Base-by-base conservation (phyloP, 306 rosid genomes). In the Cucurbita maxima region DNA sequence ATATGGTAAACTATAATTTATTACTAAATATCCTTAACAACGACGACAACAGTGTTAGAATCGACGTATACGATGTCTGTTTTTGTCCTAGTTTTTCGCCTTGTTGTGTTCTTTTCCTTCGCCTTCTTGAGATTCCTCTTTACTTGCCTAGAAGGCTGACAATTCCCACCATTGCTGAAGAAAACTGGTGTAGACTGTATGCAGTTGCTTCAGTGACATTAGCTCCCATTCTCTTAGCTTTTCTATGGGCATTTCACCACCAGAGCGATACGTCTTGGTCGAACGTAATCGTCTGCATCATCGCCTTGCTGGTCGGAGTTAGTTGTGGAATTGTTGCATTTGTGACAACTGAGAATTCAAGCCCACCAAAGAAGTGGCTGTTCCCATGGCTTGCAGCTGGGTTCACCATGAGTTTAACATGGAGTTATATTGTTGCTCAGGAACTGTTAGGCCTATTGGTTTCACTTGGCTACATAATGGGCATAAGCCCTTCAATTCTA, bases 331-430 rank as follows among this genome's bases (percentile, higher is more conserved):
- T 76, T 64, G 77, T 82, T 36, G 90, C 91, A 55, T 81, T 58
- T 19, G 84, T 80, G 15, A 84, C 84, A 6, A 87, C 97, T 0
- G 83, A 80, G 1, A 85, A 57, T 15, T 71, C 74, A 14, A 81
- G 81, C 73, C 94, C 97, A 37, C 97, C 97, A 78, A 86, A 54
- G 40, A 84, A 77, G 45, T 81, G 81, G 56, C 64, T 87, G 50
- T 86, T 87, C 11, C 90, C 86, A 0, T 92, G 96, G 97, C 78
- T 89, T 0, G 84, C 82, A 12, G 91, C 87, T 12, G 96, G 94
- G 0, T 92, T 92, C 78, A 61, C 58, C 9, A 92, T 89, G 97
- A 89, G 96, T 70, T 79, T 92, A 11, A 83, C 87, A 14, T 92
- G 97, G 97, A 92, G 89, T 56, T 92, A 92, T 8, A 81, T 92